Conservation (phyloP, 2,329 filamentous ascomycete genomes). For the Dothidotthia symphoricarpi region DNA sequence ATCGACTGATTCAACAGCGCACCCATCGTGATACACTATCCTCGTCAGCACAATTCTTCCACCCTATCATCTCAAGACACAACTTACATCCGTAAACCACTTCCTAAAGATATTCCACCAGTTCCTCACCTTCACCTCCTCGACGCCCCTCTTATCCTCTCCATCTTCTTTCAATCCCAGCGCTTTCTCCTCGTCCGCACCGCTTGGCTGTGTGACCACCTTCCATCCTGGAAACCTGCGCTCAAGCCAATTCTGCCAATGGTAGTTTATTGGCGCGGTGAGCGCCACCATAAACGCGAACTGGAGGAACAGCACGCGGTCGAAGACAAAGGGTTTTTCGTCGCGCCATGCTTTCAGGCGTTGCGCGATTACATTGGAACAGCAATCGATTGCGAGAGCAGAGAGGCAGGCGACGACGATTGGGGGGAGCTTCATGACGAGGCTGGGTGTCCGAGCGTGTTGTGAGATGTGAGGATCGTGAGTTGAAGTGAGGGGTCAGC, state of each 20-base stretch:
- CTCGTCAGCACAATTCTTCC: conserved; percentile 5
- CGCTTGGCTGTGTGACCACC: conserved; percentile 15
- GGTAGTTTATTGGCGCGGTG: conserved; percentile 75
- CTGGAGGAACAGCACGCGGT: conserved; percentile 39
- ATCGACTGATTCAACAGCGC: conserved; percentile 64
- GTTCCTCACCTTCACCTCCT: conserved; percentile 33
- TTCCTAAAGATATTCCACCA: conserved; percentile 65
- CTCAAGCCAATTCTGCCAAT: conserved; percentile 83
- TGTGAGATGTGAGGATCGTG: too few relatives aligned
- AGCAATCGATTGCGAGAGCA: conserved; percentile 38
- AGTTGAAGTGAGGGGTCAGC: too few relatives aligned
- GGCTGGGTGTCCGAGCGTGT: not conserved
- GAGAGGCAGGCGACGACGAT: conserved; percentile 36
- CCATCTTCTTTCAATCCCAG: conserved; percentile 28
- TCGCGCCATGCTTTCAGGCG: conserved; percentile 38
- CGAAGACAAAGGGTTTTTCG: conserved; percentile 39
- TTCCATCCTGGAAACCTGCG: conserved; percentile 64
- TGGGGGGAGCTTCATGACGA: conserved; percentile 32
- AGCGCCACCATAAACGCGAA: conserved; percentile 63
- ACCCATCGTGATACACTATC: conserved; percentile 58
- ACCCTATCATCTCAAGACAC: not conserved
- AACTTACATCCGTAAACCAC: conserved; percentile 57
- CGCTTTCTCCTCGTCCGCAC: conserved; percentile 32
- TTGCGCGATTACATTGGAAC: conserved; percentile 41
- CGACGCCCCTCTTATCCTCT: conserved; percentile 23